Conservation (phyloP, 2,329 filamentous ascomycete genomes). For the Aspergillus sp. region DNA sequence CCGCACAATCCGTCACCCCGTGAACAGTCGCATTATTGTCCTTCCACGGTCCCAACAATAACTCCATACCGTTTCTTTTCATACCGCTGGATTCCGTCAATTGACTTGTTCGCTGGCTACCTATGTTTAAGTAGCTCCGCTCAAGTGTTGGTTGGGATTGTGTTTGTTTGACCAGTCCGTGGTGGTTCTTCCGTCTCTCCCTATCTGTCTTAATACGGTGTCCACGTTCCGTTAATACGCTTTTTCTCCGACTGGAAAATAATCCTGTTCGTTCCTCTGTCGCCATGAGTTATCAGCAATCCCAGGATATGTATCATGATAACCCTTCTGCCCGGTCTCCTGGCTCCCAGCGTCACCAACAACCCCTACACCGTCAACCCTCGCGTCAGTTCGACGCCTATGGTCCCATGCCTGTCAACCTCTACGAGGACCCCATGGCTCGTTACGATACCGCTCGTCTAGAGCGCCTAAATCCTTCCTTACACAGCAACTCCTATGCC, state of each 20-base stretch:
- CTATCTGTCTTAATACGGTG: slow-evolving; percentile 18
- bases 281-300: slow-evolving; percentile 33
- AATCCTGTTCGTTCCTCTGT: too few species aligned
- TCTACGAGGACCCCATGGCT: slow-evolving; percentile 63
- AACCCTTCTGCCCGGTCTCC: slow-evolving; percentile 65
- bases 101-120: slow-evolving; percentile 1
- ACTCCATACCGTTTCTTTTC: slow-evolving; percentile 1
- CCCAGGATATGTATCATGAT: slow-evolving; percentile 56
- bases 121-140: slow-evolving; percentile 26
- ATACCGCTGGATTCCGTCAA: neutral
- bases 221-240: too few species aligned
- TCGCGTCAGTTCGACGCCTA: slow-evolving; percentile 73
- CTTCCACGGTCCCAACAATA: slow-evolving; percentile 1
- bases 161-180: neutral
- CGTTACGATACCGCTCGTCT: slow-evolving; percentile 47
- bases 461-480: slow-evolving; percentile 53
- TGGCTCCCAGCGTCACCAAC: slow-evolving; percentile 59
- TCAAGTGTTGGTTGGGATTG: neutral
- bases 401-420: slow-evolving; percentile 55
- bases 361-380: slow-evolving; percentile 60
- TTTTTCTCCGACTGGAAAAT: too few species aligned
- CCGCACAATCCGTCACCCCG: slow-evolving; percentile 6
- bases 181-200: slow-evolving; percentile 18
- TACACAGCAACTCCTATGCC: slow-evolving; percentile 51
- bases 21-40: slow-evolving; percentile 8